Percentiles rank a stretch among this genome's conserved stretches.
phyloP scores from a whole-genome alignment of 495 filamentous ascomycete genomes.

The Neurospora sp. region DNA sequence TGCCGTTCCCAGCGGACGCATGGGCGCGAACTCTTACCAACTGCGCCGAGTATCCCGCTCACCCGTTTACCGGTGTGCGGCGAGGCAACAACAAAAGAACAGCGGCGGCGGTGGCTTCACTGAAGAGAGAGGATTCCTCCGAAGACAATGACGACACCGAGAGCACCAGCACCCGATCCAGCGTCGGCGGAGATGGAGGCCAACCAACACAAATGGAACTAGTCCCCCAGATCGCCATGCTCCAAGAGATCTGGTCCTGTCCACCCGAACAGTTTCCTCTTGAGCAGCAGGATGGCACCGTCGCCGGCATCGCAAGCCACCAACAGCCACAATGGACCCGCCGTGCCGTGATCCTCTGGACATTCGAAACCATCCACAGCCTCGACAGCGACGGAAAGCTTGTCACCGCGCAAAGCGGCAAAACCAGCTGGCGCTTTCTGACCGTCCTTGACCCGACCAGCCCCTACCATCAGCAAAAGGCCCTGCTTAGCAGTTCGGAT shows the following conservation, averaged over 20 bases:
- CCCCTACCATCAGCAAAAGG: constrained; percentile 33
- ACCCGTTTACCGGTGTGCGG: constrained; percentile 13
- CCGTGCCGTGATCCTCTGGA: constrained; percentile 37
- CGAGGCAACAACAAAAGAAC: not conserved
- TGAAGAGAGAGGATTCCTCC: constrained; percentile 1
- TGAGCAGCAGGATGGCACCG: constrained; percentile 2
- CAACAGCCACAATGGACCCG: constrained; percentile 24
- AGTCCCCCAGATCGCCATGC: constrained; percentile 36
- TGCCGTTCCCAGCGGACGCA: constrained; percentile 40
- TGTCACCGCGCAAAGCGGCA: constrained; percentile 11
- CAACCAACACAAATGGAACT: constrained; percentile 34
- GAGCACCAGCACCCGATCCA: constrained; percentile 4
- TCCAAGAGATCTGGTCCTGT: constrained; percentile 40
- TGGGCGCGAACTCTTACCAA: constrained; percentile 40
- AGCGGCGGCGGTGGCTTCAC: not conserved
- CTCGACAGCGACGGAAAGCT: constrained; percentile 22
- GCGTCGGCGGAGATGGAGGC: not conserved
- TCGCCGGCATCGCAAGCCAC: constrained; percentile 3
- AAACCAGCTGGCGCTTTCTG: constrained; percentile 36
- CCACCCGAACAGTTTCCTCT: constrained; percentile 15
- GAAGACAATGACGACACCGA: constrained; percentile 5
- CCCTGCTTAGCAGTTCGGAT: constrained; percentile 17
- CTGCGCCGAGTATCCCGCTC: constrained; percentile 32
- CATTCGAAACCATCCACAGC: constrained; percentile 34
- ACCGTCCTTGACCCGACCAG: constrained; percentile 36